Percentiles rank a stretch among this genome's conserved stretches.
Evolutionary conservation across 352 stramenopile species (phyloP).

Genomic region (Achlya hypogyna): DNA sequence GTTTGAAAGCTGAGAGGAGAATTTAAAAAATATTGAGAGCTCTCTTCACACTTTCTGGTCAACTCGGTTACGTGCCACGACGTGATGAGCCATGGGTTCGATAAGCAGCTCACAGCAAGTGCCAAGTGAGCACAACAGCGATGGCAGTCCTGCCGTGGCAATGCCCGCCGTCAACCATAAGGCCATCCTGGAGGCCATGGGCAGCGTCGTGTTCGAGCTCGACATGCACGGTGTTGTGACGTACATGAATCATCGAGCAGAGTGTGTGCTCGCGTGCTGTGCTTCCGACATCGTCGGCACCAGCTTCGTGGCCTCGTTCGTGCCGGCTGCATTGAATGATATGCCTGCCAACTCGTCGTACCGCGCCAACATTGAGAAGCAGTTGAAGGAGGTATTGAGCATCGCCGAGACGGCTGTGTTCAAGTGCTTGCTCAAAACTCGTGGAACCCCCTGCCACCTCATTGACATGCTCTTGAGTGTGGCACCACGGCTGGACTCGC

Average conservation of each 20-base stretch:
- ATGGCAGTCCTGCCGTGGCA: too few relatives aligned
- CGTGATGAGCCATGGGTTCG: too few relatives aligned
- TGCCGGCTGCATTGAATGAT: neutral
- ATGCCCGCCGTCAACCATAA: neutral
- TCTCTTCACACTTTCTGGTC: too few relatives aligned
- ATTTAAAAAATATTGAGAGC: too few relatives aligned
- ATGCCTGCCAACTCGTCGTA: neutral
- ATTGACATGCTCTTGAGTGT: conserved; percentile 76
- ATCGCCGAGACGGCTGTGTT: conserved; percentile 52
- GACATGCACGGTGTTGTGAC: conserved; percentile 1
- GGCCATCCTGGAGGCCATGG: conserved; percentile 16
- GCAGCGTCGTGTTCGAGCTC: conserved; percentile 9
- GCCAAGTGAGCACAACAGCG: too few relatives aligned
- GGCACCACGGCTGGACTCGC: conserved; percentile 50
- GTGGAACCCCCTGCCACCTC: conserved; percentile 55
- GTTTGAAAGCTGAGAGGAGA: too few relatives aligned
- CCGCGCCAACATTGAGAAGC: conserved; percentile 2
- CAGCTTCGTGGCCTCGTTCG: conserved; percentile 1
- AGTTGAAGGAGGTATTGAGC: neutral
- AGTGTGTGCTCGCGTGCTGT: conserved; percentile 6
- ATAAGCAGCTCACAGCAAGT: too few relatives aligned
- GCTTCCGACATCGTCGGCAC: neutral
- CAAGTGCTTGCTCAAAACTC: conserved; percentile 48
- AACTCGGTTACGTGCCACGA: too few relatives aligned
- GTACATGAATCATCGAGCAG: conserved; percentile 12